These are phyloP conservation scores for Tulasnella sp. DNA, from an alignment of 768 basidiomycete species.

Conservation along the genomic window DNA sequence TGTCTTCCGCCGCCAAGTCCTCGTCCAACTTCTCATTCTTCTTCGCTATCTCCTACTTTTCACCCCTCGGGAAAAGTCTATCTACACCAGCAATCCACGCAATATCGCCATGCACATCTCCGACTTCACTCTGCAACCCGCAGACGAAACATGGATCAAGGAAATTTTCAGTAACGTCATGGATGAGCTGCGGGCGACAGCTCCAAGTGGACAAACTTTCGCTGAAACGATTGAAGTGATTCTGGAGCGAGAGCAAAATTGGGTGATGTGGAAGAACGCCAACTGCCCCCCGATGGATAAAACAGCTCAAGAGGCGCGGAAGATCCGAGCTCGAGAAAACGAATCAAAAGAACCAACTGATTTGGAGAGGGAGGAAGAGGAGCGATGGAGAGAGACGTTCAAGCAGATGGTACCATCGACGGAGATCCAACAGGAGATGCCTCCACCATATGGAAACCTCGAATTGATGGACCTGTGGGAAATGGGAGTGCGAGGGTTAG, in stretches of 20 bases:
- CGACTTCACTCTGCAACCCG: conserved; percentile 27
- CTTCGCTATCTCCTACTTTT: conserved; percentile 34
- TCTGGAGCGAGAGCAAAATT: conserved; percentile 27
- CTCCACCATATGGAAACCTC: conserved; percentile 18
- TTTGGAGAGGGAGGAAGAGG: conserved; percentile 17
- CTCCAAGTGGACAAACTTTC: conserved; percentile 24
- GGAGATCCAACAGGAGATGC: conserved; percentile 1
- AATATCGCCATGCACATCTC: conserved; percentile 18
- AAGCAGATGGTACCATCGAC: not conserved
- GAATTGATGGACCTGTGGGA: conserved; percentile 28
- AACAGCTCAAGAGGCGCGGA: conserved; percentile 23
- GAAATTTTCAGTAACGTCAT: conserved; percentile 23
- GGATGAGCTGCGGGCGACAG: conserved; percentile 24
- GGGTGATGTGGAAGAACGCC: conserved; percentile 32
- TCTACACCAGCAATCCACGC: conserved; percentile 17
- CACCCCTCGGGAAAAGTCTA: conserved; percentile 25
- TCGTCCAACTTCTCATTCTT: conserved; percentile 58
- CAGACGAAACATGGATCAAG: conserved; percentile 29
- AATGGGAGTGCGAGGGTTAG: conserved; percentile 23
- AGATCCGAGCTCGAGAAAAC: not conserved
- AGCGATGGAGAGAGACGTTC: conserved; percentile 12
- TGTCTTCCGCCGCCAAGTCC: conserved; percentile 87
- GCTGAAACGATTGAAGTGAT: conserved; percentile 27
- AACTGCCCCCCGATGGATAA: conserved; percentile 29
- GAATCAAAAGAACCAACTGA: not conserved